Conservation (phyloP, 2,329 filamentous ascomycete species). For the Colletotrichum tofieldiae region DNA sequence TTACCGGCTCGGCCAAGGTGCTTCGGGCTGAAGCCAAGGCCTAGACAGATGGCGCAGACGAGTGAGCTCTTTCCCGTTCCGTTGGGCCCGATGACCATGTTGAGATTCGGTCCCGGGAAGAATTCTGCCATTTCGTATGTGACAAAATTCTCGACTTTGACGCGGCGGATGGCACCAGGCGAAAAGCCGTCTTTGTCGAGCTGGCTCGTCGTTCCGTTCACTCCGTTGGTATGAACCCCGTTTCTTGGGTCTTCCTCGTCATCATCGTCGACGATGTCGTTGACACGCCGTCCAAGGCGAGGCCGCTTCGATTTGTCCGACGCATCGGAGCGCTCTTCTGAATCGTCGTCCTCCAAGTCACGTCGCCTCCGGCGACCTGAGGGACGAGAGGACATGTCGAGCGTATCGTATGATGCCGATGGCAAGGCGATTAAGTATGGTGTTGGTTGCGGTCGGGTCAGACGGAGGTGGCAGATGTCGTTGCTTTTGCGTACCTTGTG, state of each 20-base stretch:
- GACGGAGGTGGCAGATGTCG: not conserved
- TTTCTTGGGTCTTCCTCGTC: conserved; percentile 30
- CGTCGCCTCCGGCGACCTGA: conserved; percentile 53
- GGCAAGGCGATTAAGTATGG: not conserved
- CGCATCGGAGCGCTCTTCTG: conserved; percentile 48
- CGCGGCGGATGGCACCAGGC: conserved; percentile 89
- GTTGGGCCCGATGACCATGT: conserved; percentile 99
- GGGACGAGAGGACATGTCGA: conserved; percentile 20
- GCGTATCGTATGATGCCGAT: no score
- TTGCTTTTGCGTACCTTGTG: conserved; percentile 2
- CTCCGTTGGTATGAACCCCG: conserved; percentile 29
- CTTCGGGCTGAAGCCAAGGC: conserved; percentile 86
- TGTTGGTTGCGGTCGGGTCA: not conserved
- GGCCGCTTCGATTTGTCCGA: conserved; percentile 55
- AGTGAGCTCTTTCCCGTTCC: conserved; percentile 98
- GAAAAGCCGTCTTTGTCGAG: conserved; percentile 62
- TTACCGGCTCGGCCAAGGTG: conserved; percentile 89
- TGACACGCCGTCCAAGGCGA: conserved; percentile 49
- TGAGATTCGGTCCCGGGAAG: conserved; percentile 89
- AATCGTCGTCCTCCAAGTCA: conserved; percentile 57
- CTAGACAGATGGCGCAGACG: conserved; percentile 96
- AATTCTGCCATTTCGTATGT: conserved; percentile 96
- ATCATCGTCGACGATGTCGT: conserved; percentile 42
- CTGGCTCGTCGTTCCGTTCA: conserved; percentile 37
- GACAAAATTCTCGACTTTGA: conserved; percentile 90